Base-by-base conservation (phyloP, 192 early-diverging fungal species). In the Rhizoclosmatium sp. region DNA sequence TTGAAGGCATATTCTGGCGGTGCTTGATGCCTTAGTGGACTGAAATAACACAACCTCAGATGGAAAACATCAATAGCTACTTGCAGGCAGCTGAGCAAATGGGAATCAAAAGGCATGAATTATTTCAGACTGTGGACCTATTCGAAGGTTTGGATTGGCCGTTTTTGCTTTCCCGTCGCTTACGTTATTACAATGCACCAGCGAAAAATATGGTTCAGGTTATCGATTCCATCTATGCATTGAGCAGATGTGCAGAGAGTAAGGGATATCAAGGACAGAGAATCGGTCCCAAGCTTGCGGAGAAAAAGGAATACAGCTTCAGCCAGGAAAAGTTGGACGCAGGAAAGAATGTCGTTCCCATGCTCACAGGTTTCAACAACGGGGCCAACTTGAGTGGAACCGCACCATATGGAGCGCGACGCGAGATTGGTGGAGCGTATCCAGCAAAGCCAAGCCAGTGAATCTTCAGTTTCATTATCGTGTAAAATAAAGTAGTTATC, bases 21-120 rank as follows among this genome's bases (percentile, higher is more conserved):
- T 21, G 16, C 10, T 69, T 19, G 14, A 41, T 47, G 10, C 41
- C 10, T 12, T 68, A 56, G n/a, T 3, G 23, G 31, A 42, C 23
- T 65, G 5, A 21, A 42, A 65, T 16, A 21, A 12, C n/a, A 47
- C 19, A 4, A 14, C 4, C 3, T 9, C 71, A 93, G 86, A 95
- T 95, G 94, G 94, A 95, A 77, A 95, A 95, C 80, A 94, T 95
- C 82, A 90, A 90, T 69, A 85, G 81, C 62, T 95, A 93, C 80
- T 85, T 95, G 64, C 48, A 75, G 60, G 90, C 88, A 5, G 84
- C 85, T 46, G 86, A 89, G 48, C 82, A 86, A 69, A 73, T 93
- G 31, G 94, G 94, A 47, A 91, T 92, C 49, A 93, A 92, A 39
- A 85, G 87, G 54, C 84, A 86, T 78, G 92, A 94, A 65, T 85